Conservation (phyloP, 495 filamentous ascomycete species). For the Chaetomium cochliodes region DNA sequence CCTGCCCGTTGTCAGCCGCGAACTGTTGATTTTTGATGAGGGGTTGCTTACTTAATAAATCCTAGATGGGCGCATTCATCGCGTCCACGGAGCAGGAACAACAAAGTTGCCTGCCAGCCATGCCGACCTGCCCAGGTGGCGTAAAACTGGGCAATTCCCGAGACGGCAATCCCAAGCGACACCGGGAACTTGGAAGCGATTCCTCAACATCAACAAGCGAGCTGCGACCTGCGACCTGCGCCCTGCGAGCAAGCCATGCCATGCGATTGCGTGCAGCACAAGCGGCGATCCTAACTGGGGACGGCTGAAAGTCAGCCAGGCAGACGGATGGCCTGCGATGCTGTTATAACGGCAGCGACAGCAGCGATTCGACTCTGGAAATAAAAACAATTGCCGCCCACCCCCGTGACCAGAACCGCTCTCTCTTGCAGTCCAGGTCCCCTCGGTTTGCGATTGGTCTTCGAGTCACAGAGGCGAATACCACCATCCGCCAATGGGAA, state of each 20-base stretch:
- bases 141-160: slow-evolving; percentile 6
- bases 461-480: not conserved
- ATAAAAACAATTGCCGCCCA: not conserved
- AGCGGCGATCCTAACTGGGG: not conserved
- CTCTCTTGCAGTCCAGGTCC: not conserved
- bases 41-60: not conserved
- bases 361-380: not conserved
- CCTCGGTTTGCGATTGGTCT: not conserved
- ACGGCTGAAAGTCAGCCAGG: not conserved
- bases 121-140: not conserved
- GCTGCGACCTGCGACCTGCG: too few species aligned
- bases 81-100: not conserved
- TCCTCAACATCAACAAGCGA: too few species aligned
- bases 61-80: not conserved
- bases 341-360: not conserved
- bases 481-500: not conserved
- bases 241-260: not conserved
- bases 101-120: too few species aligned
- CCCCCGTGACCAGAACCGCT: slow-evolving; percentile 8
- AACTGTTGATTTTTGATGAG: not conserved
- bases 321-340: not conserved
- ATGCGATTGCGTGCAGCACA: slow-evolving; percentile 1
- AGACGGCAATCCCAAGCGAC: not conserved
- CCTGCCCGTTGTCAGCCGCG: not conserved
- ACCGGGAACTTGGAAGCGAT: not conserved